Evolutionary conservation across 73 alveolate species (phyloP), one percentile per base, ranked within the genome.

Genomic region (Paramecium primaurelia): DNA sequence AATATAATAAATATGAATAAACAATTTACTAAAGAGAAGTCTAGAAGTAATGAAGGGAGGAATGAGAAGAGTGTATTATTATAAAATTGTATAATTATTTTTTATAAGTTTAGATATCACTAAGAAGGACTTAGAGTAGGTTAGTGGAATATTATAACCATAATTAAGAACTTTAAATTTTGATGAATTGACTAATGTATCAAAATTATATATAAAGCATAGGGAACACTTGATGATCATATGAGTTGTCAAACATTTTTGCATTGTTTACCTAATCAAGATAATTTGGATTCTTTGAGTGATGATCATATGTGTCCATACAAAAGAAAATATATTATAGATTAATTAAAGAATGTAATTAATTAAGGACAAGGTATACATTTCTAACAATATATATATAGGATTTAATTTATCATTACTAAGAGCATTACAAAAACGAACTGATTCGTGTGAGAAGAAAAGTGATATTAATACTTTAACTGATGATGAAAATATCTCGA

Each of bases 261-360:
- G 28, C 75, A 80, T 32, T 45, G 75, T 77, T 12, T 80, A 8
- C 75, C 91, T 14, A 45, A 49, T 80, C 58, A 22, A 49, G 91
- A 80, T 47, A 45, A 42, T 44, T 20, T 20, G 47, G 88, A 75
- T 42, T 37, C 84, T 14, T 30, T 80, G 25, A 80, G 91, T 47
- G 91, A 80, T 80, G 91, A 80, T 40, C 91, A 80, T 80, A 80
- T 80, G 91, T 80, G 91, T 80, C 75, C 71, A 40, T 80, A 80
- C 18, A 80, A 80, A 12, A 80, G 58, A 22, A 42, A 47, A 26
- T 80, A 80, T 80, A 40, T 80, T 16, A 26, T 80, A 25, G 91
- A 80, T 16, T 32, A 80, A 49, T 49, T 80, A 10, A 80, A 80
- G 16, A 45, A 42, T 47, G 91, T 64, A 1, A 22, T 80, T 16